These are phyloP conservation scores for Pestalotiopsis sp. DNA, from an alignment of 2,329 filamentous ascomycete genomes.

Conservation along the genomic window DNA sequence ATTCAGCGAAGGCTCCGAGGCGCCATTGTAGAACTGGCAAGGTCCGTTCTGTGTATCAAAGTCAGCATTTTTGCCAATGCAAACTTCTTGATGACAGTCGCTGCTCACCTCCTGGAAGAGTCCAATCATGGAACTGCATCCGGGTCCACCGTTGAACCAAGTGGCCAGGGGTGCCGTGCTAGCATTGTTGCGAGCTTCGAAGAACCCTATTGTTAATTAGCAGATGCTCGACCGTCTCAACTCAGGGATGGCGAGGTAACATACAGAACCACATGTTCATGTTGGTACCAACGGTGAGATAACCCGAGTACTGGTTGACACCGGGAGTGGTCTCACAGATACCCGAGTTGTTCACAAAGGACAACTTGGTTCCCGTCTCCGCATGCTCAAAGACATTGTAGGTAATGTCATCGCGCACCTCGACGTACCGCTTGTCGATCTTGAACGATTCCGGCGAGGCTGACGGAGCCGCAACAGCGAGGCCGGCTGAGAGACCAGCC, in stretches of 20 bases:
- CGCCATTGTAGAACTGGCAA: constrained; percentile 40
- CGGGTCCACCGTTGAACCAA: constrained; percentile 42
- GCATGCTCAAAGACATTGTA: constrained; percentile 49
- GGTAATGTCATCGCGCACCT: constrained; percentile 17
- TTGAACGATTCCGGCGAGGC: background rate
- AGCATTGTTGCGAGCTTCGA: constrained; percentile 33
- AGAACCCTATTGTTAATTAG: constrained; percentile 25
- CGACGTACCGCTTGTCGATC: constrained; percentile 18
- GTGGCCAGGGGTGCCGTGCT: constrained; percentile 32
- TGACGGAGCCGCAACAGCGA: background rate
- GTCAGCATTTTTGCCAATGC: background rate
- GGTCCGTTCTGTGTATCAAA: constrained; percentile 34
- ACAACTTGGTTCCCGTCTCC: constrained; percentile 42
- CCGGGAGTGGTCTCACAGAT: constrained; percentile 51
- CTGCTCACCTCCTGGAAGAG: constrained; percentile 35
- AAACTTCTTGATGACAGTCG: background rate
- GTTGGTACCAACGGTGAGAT: constrained; percentile 44
- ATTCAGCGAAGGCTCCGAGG: constrained; percentile 39
- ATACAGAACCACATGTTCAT: constrained; percentile 47
- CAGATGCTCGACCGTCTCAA: too few species aligned
- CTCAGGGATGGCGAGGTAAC: background rate
- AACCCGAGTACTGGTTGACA: constrained; percentile 52
- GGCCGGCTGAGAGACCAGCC: background rate
- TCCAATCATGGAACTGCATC: constrained; percentile 38
- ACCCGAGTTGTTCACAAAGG: constrained; percentile 50